These are phyloP conservation scores for Cystofilobasidium macerans DNA, from an alignment of 768 basidiomycete genomes.

Conservation along the genomic window DNA sequence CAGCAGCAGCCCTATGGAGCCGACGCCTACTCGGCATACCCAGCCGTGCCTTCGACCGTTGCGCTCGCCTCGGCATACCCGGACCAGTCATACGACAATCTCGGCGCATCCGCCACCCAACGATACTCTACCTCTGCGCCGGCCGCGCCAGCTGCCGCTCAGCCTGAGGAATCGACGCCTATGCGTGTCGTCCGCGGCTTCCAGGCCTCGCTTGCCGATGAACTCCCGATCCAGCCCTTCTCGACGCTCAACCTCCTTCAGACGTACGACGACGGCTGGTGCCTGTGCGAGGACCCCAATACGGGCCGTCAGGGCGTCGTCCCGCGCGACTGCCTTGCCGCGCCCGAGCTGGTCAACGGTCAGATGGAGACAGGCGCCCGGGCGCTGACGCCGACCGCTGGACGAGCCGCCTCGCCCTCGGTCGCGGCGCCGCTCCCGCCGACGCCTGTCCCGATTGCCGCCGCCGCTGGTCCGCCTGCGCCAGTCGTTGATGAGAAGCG, in stretches of 20 bases:
- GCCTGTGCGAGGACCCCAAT: constrained; percentile 12
- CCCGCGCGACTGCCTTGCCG: constrained; percentile 23
- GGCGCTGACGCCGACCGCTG: not conserved
- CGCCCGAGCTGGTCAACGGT: constrained; percentile 4
- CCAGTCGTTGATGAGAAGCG: constrained; percentile 1
- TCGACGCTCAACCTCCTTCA: constrained; percentile 7
- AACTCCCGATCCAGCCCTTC: constrained; percentile 20
- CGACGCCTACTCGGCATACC: not conserved
- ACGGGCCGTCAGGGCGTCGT: constrained; percentile 14
- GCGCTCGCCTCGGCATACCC: not conserved
- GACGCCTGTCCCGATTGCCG: not conserved
- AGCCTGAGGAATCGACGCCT: constrained; percentile 6
- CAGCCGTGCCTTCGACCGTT: not conserved
- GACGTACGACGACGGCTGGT: constrained; percentile 25
- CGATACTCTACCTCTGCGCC: constrained; percentile 1
- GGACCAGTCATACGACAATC: constrained; percentile 9
- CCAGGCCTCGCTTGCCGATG: constrained; percentile 12
- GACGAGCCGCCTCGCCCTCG: not conserved
- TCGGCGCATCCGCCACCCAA: not conserved
- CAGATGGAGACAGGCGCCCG: constrained; percentile 3
- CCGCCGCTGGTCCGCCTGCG: not conserved
- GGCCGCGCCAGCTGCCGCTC: not conserved
- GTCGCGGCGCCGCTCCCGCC: not conserved
- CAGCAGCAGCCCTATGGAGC: not conserved
- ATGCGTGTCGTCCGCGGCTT: constrained; percentile 23